phyloP scores from a whole-genome alignment of 371 early-diverging fungal species.

The Syncephalastrum racemosum region DNA sequence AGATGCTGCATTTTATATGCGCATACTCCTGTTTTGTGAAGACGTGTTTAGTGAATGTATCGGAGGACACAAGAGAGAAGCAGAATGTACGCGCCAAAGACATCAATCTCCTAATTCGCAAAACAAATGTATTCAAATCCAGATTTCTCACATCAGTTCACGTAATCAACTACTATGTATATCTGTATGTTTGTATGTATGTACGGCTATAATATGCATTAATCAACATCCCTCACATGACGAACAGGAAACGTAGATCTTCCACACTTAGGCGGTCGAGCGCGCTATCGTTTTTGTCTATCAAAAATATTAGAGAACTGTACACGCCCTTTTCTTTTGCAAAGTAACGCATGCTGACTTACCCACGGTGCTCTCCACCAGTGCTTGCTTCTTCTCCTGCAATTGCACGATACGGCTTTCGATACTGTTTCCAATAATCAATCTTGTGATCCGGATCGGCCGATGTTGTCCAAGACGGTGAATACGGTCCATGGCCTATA shows the following conservation, averaged over 20 bases:
- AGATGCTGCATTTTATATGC: too few relatives aligned
- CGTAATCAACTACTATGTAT: background rate
- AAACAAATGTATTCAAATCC: too few relatives aligned
- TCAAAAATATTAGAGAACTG: background rate
- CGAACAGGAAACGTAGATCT: constrained; percentile 87
- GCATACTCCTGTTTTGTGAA: too few relatives aligned
- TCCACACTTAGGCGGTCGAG: constrained; percentile 75
- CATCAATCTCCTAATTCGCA: too few relatives aligned
- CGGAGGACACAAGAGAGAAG: too few relatives aligned
- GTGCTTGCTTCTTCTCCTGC: constrained; percentile 93
- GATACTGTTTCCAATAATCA: constrained; percentile 95
- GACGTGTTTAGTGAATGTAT: too few relatives aligned
- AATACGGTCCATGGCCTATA: constrained; percentile 89
- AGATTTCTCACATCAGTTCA: background rate
- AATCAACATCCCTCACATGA: constrained; percentile 44
- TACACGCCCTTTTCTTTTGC: background rate
- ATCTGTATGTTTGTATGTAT: background rate
- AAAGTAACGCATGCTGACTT: constrained; percentile 37
- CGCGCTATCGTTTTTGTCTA: constrained; percentile 55
- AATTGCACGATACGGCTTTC: constrained; percentile 92
- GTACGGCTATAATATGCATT: background rate
- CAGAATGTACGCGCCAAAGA: too few relatives aligned
- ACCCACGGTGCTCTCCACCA: constrained; percentile 91
- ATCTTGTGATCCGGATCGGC: constrained; percentile 84
- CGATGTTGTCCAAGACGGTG: constrained; percentile 89